phyloP scores from a whole-genome alignment of 768 basidiomycete species.

The Mycena amicta region DNA sequence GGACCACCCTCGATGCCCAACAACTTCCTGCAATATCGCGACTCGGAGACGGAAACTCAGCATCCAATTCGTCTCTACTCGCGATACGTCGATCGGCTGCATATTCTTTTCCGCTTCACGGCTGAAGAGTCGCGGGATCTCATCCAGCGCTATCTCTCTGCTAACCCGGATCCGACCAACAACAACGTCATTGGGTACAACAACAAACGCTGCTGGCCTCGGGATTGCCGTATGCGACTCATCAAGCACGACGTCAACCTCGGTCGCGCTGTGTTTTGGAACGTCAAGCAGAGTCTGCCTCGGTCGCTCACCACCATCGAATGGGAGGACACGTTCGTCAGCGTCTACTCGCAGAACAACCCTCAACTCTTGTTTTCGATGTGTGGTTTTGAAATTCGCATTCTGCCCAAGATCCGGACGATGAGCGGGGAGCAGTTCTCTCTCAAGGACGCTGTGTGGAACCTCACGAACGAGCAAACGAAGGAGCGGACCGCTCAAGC shows the following conservation, averaged over 20 bases:
- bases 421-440: conserved; percentile 98
- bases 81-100: conserved; percentile 92
- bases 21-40: conserved; percentile 96
- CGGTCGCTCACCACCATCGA: conserved; percentile 97
- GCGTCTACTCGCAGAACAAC: conserved; percentile 96
- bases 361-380: conserved; percentile 97
- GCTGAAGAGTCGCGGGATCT: conserved; percentile 97
- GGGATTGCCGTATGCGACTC: conserved; percentile 97
- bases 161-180: conserved; percentile 97
- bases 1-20: conserved; percentile 97
- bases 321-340: conserved; percentile 98
- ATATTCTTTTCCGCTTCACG: conserved; percentile 96
- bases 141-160: conserved; percentile 96
- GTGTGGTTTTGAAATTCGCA: conserved; percentile 98
- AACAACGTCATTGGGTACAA: conserved; percentile 99
- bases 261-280: conserved; percentile 98
- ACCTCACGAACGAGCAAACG: conserved; percentile 93
- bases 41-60: conserved; percentile 91
- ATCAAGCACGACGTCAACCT: conserved; percentile 99
- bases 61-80: conserved; percentile 99
- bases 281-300: conserved; percentile 95
- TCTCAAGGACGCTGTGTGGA: conserved; percentile 95
- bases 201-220: conserved; percentile 99
- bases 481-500: conserved; percentile 98
- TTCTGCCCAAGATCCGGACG: conserved; percentile 93